Conservation (phyloP, 228 moss, liverwort and hornwort species). For the Sphagnum fallax region DNA sequence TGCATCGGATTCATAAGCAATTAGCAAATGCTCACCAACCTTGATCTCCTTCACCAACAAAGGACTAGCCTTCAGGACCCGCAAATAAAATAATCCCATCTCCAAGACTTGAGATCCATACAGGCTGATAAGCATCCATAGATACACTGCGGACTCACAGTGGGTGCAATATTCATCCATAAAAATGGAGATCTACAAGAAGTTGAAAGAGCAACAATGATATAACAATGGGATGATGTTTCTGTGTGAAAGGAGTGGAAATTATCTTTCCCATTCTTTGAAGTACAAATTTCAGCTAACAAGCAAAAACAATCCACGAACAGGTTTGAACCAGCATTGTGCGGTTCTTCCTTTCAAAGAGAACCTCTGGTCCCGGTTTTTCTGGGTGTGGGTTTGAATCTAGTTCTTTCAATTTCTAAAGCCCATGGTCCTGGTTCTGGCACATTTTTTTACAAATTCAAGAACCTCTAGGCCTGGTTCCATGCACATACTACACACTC, state of each 20-base stretch:
- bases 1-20: too few species aligned
- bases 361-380: too few species aligned
- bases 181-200: conserved; percentile 15
- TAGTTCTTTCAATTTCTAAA: too few species aligned
- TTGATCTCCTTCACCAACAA: conserved; percentile 37
- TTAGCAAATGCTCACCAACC: conserved; percentile 9
- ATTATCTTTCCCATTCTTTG: conserved; percentile 4
- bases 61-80: conserved; percentile 23
- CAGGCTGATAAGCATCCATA: conserved; percentile 39
- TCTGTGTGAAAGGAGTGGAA: neutral
- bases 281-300: conserved; percentile 6
- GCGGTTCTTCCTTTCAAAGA: too few species aligned
- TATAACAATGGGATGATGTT: neutral
- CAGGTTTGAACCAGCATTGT: too few species aligned
- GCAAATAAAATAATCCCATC: conserved; percentile 38
- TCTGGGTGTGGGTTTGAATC: too few species aligned
- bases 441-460: too few species aligned
- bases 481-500: too few species aligned
- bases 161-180: too few species aligned
- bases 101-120: conserved; percentile 47
- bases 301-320: conserved; percentile 10
- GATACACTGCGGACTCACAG: conserved; percentile 17
- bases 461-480: too few species aligned
- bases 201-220: conserved; percentile 5
- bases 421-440: too few species aligned